Base-by-base conservation (phyloP, 1,284 basidiomycete species). In the Coniferiporia sulphurascens region DNA sequence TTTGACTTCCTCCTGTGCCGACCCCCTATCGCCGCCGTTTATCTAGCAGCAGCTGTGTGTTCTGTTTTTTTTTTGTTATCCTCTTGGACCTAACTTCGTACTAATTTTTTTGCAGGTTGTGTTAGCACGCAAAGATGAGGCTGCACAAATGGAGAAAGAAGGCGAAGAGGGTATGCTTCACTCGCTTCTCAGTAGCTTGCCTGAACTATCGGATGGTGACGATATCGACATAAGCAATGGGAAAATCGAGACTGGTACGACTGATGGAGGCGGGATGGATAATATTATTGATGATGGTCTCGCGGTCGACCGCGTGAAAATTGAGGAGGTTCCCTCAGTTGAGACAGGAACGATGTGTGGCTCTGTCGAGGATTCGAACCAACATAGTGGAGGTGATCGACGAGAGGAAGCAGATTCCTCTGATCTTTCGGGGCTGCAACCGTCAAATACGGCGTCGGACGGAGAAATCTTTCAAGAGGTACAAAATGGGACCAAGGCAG, bases 1-100 rank as follows among this genome's bases (percentile, higher is more conserved):
- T 93, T 96, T 70, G 94, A 96, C 73, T 97, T 87, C 69, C 74
- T 97, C 5, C 75, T 97, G 3, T 83, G 85, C 58, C 80, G 93
- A 45, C 93, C 93, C 13, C 95, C 95, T 3, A 83, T 92, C 38
- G 77, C 80, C 1, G 79, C 85, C 0, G 87, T 96, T 1, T 97
- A 96, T 73, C 80, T 97, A 1, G 86, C 85, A 5, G 85, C 87
- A 36, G 87, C 89, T 27, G 91, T 95, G 68, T 66, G 90, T 78
- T 38, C 48, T 4, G 21, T 13, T 7, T 34, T 48, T 10, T 10
- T 19, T 49, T 57, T 48, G 46, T 46, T 38, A 60, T 9, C 17
- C 17, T n/a, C 8, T 46, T 3, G 32, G 21, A 15, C 43, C 15
- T 46, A 55, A 41, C 21, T 49, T 21, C 27, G 51, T 5, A 36